These are phyloP conservation scores for Penicillium steckii DNA, from an alignment of 495 filamentous ascomycete species.

Conservation along the genomic window DNA sequence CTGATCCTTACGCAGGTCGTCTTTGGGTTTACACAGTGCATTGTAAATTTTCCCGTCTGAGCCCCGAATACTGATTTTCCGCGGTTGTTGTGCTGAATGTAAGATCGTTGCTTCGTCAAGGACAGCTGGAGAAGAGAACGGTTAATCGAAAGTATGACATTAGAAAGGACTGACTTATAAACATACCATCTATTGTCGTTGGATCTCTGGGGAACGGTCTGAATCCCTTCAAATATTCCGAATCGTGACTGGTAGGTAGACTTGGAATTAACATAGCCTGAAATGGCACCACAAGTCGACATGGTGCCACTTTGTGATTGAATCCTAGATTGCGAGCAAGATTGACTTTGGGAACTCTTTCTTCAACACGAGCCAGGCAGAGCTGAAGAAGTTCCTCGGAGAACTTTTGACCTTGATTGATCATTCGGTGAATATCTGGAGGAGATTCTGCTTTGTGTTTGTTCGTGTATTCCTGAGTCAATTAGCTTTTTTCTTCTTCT, in stretches of 20 bases:
- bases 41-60: conserved; percentile 86
- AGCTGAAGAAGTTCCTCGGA: conserved; percentile 78
- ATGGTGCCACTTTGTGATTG: conserved; percentile 79
- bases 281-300: conserved; percentile 80
- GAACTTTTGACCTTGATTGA: conserved; percentile 76
- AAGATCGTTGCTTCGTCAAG: conserved; percentile 85
- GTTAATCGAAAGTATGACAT: too few relatives aligned
- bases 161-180: too few relatives aligned
- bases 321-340: conserved; percentile 76
- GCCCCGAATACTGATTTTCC: conserved; percentile 83
- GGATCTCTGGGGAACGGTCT: conserved; percentile 72
- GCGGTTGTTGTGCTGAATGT: conserved; percentile 85
- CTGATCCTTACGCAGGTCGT: conserved; percentile 94
- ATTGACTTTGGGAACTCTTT: conserved; percentile 67
- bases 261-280: conserved; percentile 81
- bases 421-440: conserved; percentile 64
- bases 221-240: conserved; percentile 66
- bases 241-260: conserved; percentile 71
- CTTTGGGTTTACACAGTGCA: conserved; percentile 94
- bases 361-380: conserved; percentile 71
- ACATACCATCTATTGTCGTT: conserved; percentile 56
- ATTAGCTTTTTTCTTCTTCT: neutral
- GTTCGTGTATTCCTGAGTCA: conserved; percentile 40
- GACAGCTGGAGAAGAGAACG: conserved; percentile 50
- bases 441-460: conserved; percentile 41